phyloP scores from a whole-genome alignment of 2,329 filamentous ascomycete species.

The Cryphonectria naterciae region DNA sequence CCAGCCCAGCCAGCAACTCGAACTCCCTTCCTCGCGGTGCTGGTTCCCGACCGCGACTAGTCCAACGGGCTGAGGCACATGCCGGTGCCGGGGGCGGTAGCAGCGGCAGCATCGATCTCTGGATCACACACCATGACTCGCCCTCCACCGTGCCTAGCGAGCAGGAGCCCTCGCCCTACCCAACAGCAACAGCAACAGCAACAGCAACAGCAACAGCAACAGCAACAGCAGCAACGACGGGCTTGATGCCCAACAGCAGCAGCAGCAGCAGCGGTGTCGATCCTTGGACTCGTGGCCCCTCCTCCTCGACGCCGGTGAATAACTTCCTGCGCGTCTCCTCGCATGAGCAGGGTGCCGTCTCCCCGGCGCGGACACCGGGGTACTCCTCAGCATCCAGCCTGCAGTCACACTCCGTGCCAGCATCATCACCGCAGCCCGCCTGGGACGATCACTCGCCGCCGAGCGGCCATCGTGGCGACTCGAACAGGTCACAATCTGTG shows the following conservation, averaged over 20 bases:
- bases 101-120: conserved; percentile 4
- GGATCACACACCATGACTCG: conserved; percentile 27
- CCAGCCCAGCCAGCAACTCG: background rate
- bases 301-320: background rate
- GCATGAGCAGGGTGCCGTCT: conserved; percentile 7
- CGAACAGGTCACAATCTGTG: conserved; percentile 14
- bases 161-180: conserved; percentile 30
- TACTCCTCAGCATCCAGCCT: conserved; percentile 1
- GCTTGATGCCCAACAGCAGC: background rate
- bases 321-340: conserved; percentile 14
- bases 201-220: too few species aligned
- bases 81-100: background rate
- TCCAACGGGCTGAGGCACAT: background rate
- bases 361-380: background rate
- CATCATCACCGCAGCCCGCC: conserved; percentile 8
- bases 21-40: background rate
- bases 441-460: conserved; percentile 5
- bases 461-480: background rate
- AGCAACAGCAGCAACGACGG: conserved; percentile 2
- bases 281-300: background rate
- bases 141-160: conserved; percentile 33
- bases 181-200: background rate
- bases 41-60: background rate
- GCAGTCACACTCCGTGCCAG: conserved; percentile 3
- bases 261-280: conserved; percentile 8